Evolutionary conservation across 2,329 filamentous ascomycete species (phyloP), one percentile per base, ranked within the genome.

Genomic region (Cladorrhinum sp.): DNA sequence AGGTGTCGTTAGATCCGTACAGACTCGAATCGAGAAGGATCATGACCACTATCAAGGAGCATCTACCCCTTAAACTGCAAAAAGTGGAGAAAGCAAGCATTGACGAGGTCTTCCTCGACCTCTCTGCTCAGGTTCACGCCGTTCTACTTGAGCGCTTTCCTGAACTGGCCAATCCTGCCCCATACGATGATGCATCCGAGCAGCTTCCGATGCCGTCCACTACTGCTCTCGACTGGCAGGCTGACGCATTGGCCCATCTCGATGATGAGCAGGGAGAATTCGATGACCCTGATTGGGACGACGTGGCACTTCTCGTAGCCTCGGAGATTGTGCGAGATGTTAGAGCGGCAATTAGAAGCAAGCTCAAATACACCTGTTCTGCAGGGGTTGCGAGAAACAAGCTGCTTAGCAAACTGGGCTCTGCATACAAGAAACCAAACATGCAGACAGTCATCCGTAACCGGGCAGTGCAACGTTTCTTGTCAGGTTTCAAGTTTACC

Each of bases 1-100:
- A 99, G 75, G 95, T 98, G 39, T 96, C 91, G 6, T 79, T 99
- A 42, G 95, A 99, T 73, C 92, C 92, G 9, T 99, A 98, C 75
- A 85, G 95, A 36, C 80, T 91, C 28, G 85, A 97, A 74, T 96
- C 91, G 18, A 84, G 92, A 64, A 89, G 83, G 76, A 97, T 98
- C 61, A 73, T 98, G 68, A 84, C 86, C 10, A 76, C 86, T 60
- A 90, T 98, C 71, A 94, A 92, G 71, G 88, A 89, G 3, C 79
- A 79, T 33, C 76, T 97, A 50, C 89, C 90, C 1, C 72, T 81
- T 0, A 75, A 83, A 49, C 73, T 86, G 63, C 90, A 92, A 72
- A 86, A 82, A 69, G 86, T 97, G 50, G 94, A 99, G 78, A 99
- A 98, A 73, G 95, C 94, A 18, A 89, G 92, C 70, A 90, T 98